phyloP scores from a whole-genome alignment of 2,329 filamentous ascomycete genomes.

The Rosellinia necatrix region DNA sequence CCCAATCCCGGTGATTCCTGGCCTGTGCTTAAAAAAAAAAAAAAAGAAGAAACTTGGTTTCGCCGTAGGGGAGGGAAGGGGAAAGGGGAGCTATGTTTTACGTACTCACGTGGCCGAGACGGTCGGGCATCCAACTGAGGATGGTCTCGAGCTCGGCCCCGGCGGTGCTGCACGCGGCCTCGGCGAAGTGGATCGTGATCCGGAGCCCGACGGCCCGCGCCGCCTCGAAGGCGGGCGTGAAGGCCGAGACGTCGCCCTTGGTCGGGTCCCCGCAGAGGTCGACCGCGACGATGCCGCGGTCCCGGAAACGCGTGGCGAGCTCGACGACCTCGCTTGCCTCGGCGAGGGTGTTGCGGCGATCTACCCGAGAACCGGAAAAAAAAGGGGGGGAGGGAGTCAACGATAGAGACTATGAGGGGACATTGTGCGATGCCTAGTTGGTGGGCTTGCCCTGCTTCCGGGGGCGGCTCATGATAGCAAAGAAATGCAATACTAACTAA shows the following conservation, averaged over 20 bases:
- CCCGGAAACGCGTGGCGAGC: slow-evolving; percentile 61
- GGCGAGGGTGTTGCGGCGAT: slow-evolving; percentile 63
- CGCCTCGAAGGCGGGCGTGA: slow-evolving; percentile 61
- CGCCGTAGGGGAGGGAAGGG: too few species aligned
- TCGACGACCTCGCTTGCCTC: slow-evolving; percentile 68
- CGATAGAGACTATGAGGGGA: too few species aligned
- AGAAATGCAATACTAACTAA: slow-evolving; percentile 1
- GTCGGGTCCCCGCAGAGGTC: slow-evolving; percentile 80
- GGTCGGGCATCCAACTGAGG: slow-evolving; percentile 67
- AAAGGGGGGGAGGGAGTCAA: too few species aligned
- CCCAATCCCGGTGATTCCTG: background rate
- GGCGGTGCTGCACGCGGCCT: slow-evolving; percentile 62
- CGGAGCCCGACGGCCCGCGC: slow-evolving; percentile 61
- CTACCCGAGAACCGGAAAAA: slow-evolving; percentile 51
- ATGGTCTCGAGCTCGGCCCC: slow-evolving; percentile 66
- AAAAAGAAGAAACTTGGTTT: too few species aligned
- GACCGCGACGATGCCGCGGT: slow-evolving; percentile 68
- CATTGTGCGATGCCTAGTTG: too few species aligned
- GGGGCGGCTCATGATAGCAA: too few species aligned
- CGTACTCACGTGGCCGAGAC: slow-evolving; percentile 73
- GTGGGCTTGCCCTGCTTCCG: too few species aligned
- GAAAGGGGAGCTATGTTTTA: background rate
- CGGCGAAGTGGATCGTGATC: slow-evolving; percentile 79
- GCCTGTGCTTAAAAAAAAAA: too few species aligned
- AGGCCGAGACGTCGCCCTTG: slow-evolving; percentile 63